Base-by-base conservation (phyloP, 1,284 basidiomycete species). In the Peniophora sp. region DNA sequence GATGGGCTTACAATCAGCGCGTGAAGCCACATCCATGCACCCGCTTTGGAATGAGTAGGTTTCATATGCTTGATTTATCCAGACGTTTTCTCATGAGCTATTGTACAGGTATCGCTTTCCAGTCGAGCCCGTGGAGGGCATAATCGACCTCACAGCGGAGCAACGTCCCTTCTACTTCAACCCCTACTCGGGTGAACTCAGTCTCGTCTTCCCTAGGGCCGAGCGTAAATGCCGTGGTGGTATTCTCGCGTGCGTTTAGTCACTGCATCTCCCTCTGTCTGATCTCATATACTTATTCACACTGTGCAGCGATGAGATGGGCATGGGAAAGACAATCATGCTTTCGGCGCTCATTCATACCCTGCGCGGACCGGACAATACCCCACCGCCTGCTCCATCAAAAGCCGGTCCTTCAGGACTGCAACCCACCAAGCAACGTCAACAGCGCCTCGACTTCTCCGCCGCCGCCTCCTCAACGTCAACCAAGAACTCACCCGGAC, bases 261-360 rank as follows among this genome's bases (percentile, higher is more conserved):
- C 25, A 5, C 36, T 12, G 43, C 47, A 48, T 50, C 39, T 52
- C 20, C 19, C 5, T 50, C 27, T 24, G 27, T 25, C 19, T 5
- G 14, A 45, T 19, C 20, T n/a, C 17, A 23, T 12, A 2, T 22
- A 38, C n/a, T n/a, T n/a, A n/a, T n/a, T 22, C 6, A 41, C 32
- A 24, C 50, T 88, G 81, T 32, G 27, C 27, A 32, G 27, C 27
- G 27, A 32, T 32, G 27, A 32, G 27, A 32, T 87, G 91, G 92
- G 95, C 9, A 91, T 98, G 83, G 96, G 96, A 3, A 99, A 99
- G 71, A 97, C 96, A 1, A 94, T 96, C 61, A 96, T 97, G 92
- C 71, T 97, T 48, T 90, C 94, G 1, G 85, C 92, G 11, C 78
- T 98, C 36, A 88, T 98, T 23, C 93, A 97, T 58, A 83, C 83